These are phyloP conservation scores for Luvunga scandens DNA, from an alignment of 345 rosid species.

Conservation along the genomic window DNA sequence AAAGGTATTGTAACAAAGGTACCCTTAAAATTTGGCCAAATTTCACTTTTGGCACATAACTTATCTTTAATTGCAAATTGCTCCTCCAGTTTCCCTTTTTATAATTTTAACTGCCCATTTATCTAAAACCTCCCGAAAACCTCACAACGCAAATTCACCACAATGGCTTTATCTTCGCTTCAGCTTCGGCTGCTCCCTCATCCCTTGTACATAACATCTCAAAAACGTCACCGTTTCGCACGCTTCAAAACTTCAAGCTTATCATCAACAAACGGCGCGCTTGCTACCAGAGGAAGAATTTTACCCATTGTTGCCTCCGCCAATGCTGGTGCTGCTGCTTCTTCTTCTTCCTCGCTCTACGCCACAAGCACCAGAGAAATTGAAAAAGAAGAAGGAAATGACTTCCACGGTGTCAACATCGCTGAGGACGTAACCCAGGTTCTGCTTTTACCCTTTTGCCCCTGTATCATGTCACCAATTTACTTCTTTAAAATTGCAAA, in stretches of 20 bases:
- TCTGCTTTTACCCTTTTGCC: not conserved
- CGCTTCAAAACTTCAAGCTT: conserved; percentile 12
- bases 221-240: conserved; percentile 22
- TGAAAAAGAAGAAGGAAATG: conserved; percentile 21
- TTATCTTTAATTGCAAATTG: not conserved
- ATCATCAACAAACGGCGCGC: conserved; percentile 10
- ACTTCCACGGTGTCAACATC: conserved; percentile 50
- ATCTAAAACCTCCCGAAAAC: conserved; percentile 38
- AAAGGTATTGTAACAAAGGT: not conserved
- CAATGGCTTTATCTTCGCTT: conserved; percentile 49
- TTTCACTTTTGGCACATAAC: not conserved
- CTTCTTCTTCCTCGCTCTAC: conserved; percentile 33
- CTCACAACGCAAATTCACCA: not conserved
- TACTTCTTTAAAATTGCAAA: not conserved
- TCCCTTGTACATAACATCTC: conserved; percentile 2
- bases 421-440: conserved; percentile 84
- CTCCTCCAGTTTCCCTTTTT: not conserved
- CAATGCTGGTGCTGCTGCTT: conserved; percentile 31
- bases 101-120: not conserved
- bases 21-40: not conserved
- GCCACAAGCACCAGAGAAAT: conserved; percentile 16
- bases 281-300: conserved; percentile 15
- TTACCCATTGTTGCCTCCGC: conserved; percentile 23
- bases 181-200: conserved; percentile 33
- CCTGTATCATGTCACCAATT: not conserved